Conservation (phyloP, 768 basidiomycete species). For the Podaxis rugospora region DNA sequence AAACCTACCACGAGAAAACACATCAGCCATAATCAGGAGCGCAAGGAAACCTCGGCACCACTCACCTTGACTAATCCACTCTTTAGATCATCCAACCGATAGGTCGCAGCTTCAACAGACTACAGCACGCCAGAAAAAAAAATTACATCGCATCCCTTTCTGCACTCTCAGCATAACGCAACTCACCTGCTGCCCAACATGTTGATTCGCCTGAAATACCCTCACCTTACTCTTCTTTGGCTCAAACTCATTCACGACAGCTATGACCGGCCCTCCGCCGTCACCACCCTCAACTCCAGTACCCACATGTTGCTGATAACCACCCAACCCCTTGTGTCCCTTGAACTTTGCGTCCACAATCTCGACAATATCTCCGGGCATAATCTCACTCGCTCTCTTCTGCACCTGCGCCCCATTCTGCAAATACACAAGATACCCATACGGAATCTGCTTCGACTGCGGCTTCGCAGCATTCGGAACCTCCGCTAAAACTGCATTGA, state of each 20-base stretch:
- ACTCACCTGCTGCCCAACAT: constrained; percentile 76
- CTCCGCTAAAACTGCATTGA: constrained; percentile 58
- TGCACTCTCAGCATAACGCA: background rate
- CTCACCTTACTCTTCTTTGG: constrained; percentile 82
- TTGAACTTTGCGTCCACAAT: constrained; percentile 68
- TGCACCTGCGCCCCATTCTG: constrained; percentile 67
- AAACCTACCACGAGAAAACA: constrained; percentile 24
- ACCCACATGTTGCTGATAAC: constrained; percentile 60
- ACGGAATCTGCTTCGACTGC: constrained; percentile 30
- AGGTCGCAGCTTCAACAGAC: constrained; percentile 76
- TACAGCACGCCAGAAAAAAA: constrained; percentile 11
- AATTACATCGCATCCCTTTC: background rate
- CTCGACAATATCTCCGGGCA: constrained; percentile 82
- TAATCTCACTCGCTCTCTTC: constrained; percentile 71
- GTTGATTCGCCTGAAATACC: constrained; percentile 84
- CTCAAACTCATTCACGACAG: constrained; percentile 80
- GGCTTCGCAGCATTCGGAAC: constrained; percentile 54
- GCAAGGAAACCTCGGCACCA: background rate
- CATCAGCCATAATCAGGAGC: background rate
- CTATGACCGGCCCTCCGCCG: constrained; percentile 54
- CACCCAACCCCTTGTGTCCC: constrained; percentile 78
- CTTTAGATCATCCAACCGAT: constrained; percentile 86
- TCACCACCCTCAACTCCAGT: constrained; percentile 32
- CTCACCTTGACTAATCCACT: constrained; percentile 75
- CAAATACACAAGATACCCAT: constrained; percentile 73